Evolutionary conservation across 306 rosid genomes (phyloP).

Genomic region (Fragaria vesca): DNA sequence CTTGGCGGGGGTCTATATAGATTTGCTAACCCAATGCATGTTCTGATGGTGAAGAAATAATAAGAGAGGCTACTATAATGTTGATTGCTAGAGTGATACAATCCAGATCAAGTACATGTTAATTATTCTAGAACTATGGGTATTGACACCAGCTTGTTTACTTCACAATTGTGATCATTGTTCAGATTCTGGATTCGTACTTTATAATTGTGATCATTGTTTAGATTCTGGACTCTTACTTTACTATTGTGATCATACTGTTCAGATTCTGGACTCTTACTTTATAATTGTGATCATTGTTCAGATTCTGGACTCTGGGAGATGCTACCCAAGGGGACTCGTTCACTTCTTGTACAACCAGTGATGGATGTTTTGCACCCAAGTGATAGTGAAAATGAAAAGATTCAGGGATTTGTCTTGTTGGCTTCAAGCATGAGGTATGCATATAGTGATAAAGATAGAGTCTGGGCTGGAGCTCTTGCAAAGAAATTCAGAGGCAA

Average conservation of each 20-base stretch:
- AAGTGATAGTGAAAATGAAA: slow-evolving; percentile 25
- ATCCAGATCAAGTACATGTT: neutral
- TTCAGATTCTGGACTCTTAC: too few species aligned
- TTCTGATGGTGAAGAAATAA: neutral
- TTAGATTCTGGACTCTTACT: too few species aligned
- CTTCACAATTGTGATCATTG: slow-evolving; percentile 11
- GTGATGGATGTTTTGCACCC: slow-evolving; percentile 5
- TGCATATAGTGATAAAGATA: slow-evolving; percentile 73
- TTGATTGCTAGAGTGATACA: neutral
- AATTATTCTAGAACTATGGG: too few species aligned
- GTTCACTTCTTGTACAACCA: slow-evolving; percentile 71
- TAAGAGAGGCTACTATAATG: neutral
- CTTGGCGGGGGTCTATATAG: too few species aligned
- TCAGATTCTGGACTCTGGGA: slow-evolving; percentile 79
- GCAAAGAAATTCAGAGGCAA: slow-evolving; percentile 57
- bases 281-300: neutral
- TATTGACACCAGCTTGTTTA: slow-evolving; percentile 2
- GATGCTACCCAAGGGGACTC: slow-evolving; percentile 64
- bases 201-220: slow-evolving; percentile 13
- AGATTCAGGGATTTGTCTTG: slow-evolving; percentile 56
- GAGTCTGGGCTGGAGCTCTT: slow-evolving; percentile 77
- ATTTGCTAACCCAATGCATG: neutral
- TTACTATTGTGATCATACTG: too few species aligned
- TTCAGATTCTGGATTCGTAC: neutral
- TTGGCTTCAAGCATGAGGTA: slow-evolving; percentile 65